These are phyloP conservation scores for Thalassiosira oceanica DNA, from an alignment of 352 stramenopile genomes.

Conservation along the genomic window DNA sequence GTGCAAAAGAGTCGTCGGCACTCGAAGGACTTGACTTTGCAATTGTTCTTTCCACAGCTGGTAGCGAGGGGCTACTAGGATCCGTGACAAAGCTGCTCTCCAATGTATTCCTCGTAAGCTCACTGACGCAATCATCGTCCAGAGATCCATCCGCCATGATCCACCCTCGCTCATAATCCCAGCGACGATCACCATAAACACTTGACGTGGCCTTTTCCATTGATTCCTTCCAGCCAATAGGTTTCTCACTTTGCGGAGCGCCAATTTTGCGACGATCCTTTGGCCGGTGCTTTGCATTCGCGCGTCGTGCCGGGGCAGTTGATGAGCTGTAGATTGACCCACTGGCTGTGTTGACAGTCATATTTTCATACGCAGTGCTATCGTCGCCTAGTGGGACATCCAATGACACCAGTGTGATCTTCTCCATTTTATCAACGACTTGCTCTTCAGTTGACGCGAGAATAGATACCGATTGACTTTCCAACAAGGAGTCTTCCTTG, in stretches of 20 bases:
- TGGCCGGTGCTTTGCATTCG: constrained; percentile 12
- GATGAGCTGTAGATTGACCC: constrained; percentile 5
- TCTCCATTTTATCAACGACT: no score
- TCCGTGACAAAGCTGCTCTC: background rate
- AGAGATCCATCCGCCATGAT: constrained; percentile 46
- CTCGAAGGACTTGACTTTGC: no score
- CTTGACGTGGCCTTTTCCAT: constrained; percentile 45
- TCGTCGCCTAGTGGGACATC: no score
- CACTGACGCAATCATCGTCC: constrained; percentile 50
- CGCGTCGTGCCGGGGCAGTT: constrained; percentile 32
- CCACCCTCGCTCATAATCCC: constrained; percentile 49
- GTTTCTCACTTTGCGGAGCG: constrained; percentile 3
- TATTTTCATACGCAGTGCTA: constrained; percentile 28
- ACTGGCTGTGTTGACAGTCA: constrained; percentile 10
- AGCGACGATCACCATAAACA: constrained; percentile 13
- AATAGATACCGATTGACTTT: no score
- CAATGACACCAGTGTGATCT: no score
- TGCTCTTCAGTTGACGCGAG: no score
- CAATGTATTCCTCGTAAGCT: constrained; percentile 1
- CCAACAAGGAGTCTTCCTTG: no score
- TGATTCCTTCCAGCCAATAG: constrained; percentile 49
- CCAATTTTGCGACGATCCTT: constrained; percentile 32
- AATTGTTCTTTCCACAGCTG: no score
- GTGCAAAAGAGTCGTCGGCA: no score
- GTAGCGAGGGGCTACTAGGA: no score